These are phyloP conservation scores for Globisporangium yorkense DNA, from an alignment of 352 stramenopile species.

Conservation along the genomic window DNA sequence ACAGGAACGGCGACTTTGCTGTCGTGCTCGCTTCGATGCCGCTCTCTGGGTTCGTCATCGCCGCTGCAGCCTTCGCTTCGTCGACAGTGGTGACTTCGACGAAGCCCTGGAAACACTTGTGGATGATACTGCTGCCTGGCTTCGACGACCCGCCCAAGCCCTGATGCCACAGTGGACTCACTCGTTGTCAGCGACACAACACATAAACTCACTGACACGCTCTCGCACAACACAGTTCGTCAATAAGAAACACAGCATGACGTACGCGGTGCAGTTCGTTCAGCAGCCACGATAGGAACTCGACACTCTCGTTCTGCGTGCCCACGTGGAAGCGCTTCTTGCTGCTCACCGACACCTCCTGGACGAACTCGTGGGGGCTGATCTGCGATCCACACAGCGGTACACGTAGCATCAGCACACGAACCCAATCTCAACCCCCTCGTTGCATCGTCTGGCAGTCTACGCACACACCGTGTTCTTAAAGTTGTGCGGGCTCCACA, in stretches of 20 bases:
- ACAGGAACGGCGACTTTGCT: slow-evolving; percentile 65
- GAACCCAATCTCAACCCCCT: not conserved
- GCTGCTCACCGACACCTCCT: slow-evolving; percentile 92
- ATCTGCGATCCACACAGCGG: slow-evolving; percentile 34
- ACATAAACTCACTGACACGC: not conserved
- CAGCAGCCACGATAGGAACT: slow-evolving; percentile 97
- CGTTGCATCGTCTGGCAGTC: too few relatives aligned
- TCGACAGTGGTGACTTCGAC: slow-evolving; percentile 90
- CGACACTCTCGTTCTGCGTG: slow-evolving; percentile 91
- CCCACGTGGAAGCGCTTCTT: slow-evolving; percentile 97
- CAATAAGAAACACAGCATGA: not conserved
- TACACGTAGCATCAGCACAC: not conserved
- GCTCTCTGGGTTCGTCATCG: slow-evolving; percentile 15
- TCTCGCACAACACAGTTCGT: not conserved
- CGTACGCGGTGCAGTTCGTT: slow-evolving; percentile 90
- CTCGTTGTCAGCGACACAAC: not conserved
- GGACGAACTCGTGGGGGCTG: slow-evolving; percentile 95
- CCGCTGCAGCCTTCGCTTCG: slow-evolving; percentile 36
- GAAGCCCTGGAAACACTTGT: slow-evolving; percentile 95
- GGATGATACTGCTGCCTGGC: slow-evolving; percentile 89
- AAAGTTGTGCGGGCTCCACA: slow-evolving; percentile 98
- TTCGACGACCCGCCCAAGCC: slow-evolving; percentile 82
- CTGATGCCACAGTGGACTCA: slow-evolving; percentile 15
- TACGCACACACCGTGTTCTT: slow-evolving; percentile 88
- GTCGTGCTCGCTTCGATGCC: slow-evolving; percentile 27